Percentiles rank a stretch among this genome's conserved stretches.
Conservation (phyloP, 2,329 filamentous ascomycete genomes). For the Penicillium sp. region DNA sequence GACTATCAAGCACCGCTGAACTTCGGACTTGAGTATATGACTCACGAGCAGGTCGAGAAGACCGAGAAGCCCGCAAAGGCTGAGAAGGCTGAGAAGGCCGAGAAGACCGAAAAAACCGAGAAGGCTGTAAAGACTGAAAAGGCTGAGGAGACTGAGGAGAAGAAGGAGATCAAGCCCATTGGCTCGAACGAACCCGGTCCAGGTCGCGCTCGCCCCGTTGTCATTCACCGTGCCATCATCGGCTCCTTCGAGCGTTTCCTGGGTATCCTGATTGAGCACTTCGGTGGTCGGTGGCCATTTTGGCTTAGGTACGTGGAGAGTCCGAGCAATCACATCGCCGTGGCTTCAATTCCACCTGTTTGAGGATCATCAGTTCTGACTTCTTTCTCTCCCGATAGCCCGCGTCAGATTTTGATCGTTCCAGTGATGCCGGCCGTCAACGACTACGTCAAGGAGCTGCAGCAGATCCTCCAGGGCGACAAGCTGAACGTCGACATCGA, state of each 20-base stretch:
- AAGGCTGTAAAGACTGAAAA: slow-evolving; percentile 47
- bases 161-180: slow-evolving; percentile 40
- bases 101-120: slow-evolving; percentile 29
- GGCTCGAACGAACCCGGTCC: slow-evolving; percentile 31
- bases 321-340: too few relatives aligned
- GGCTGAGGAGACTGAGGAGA: slow-evolving; percentile 25
- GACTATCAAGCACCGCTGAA: slow-evolving; percentile 40
- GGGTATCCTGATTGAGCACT: slow-evolving; percentile 49
- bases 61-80: slow-evolving; percentile 39
- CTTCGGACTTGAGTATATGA: slow-evolving; percentile 83
- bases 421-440: slow-evolving; percentile 48
- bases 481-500: slow-evolving; percentile 48
- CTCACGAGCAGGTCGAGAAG: slow-evolving; percentile 53
- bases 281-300: slow-evolving; percentile 51
- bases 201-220: slow-evolving; percentile 47
- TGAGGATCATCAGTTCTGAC: too few relatives aligned
- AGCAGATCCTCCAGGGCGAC: slow-evolving; percentile 41
- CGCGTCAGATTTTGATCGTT: slow-evolving; percentile 48
- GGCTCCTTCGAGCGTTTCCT: slow-evolving; percentile 50
- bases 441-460: slow-evolving; percentile 47
- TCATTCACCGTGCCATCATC: slow-evolving; percentile 50
- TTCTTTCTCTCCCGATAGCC: too few relatives aligned
- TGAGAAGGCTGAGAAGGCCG: slow-evolving; percentile 27
- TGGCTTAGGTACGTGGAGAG: too few relatives aligned
- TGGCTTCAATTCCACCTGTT: too few relatives aligned